Conservation (phyloP, 2,329 filamentous ascomycete species). For the Metarhizium anisopliae region DNA sequence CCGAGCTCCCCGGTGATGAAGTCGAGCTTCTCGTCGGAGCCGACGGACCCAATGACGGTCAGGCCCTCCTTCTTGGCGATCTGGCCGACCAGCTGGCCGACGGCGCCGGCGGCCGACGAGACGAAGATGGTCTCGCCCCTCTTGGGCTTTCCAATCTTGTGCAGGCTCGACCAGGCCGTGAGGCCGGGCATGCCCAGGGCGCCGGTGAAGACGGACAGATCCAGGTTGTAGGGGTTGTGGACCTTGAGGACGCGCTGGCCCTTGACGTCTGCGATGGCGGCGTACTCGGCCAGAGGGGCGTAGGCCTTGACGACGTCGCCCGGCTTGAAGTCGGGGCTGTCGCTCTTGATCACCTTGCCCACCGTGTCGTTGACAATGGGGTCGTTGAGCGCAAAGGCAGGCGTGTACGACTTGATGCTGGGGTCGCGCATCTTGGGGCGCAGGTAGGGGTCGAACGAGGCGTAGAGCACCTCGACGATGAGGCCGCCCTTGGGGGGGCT, state of each 20-base stretch:
- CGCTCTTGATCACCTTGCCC: slow-evolving; percentile 62
- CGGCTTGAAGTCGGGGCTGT: slow-evolving; percentile 49
- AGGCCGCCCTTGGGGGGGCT: slow-evolving; percentile 54
- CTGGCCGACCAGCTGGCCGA: slow-evolving; percentile 77
- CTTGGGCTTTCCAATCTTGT: slow-evolving; percentile 55
- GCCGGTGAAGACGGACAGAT: slow-evolving; percentile 61
- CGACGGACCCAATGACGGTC: slow-evolving; percentile 71
- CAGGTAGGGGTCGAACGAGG: slow-evolving; percentile 79
- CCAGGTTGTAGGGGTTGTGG: slow-evolving; percentile 60
- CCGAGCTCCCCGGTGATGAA: slow-evolving; percentile 47
- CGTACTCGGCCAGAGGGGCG: slow-evolving; percentile 62
- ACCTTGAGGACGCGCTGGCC: slow-evolving; percentile 42
- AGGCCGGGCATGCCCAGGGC: slow-evolving; percentile 54
- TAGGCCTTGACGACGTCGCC: slow-evolving; percentile 57
- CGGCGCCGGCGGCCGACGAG: slow-evolving; percentile 69
- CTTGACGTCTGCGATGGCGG: slow-evolving; percentile 38
- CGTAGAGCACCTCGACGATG: slow-evolving; percentile 61
- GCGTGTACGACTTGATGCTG: slow-evolving; percentile 48
- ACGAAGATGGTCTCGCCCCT: slow-evolving; percentile 72
- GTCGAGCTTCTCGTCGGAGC: slow-evolving; percentile 69
- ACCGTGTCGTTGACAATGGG: slow-evolving; percentile 58
- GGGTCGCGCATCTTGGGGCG: slow-evolving; percentile 68
- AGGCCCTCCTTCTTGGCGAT: slow-evolving; percentile 74
- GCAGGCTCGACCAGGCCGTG: slow-evolving; percentile 61
- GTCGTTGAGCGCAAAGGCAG: slow-evolving; percentile 45